These are phyloP conservation scores for Pseudoperonospora humuli DNA, from an alignment of 352 stramenopile species.

Conservation along the genomic window DNA sequence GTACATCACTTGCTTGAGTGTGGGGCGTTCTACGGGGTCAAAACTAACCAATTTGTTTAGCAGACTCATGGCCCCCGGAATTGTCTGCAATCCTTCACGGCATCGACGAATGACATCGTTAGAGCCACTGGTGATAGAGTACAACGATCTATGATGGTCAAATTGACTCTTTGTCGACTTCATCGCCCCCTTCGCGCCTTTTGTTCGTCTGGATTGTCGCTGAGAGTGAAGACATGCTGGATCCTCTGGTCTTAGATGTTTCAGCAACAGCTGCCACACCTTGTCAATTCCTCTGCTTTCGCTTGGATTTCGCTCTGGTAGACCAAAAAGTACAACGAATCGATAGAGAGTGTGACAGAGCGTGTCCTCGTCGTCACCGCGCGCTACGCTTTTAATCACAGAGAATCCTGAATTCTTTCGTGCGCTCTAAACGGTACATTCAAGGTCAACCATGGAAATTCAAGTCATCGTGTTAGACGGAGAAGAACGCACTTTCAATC, in stretches of 20 bases:
- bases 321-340: constrained; percentile 93
- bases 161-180: constrained; percentile 32
- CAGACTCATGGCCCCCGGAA: constrained; percentile 40
- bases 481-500: not conserved
- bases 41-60: constrained; percentile 54
- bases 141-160: constrained; percentile 32
- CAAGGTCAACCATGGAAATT: not conserved
- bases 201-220: constrained; percentile 16
- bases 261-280: constrained; percentile 55
- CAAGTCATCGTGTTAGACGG: not conserved
- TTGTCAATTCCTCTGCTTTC: constrained; percentile 28
- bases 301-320: constrained; percentile 60
- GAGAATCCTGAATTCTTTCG: constrained; percentile 55
- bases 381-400: constrained; percentile 51
- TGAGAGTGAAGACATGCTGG: constrained; percentile 7
- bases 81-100: constrained; percentile 35
- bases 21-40: constrained; percentile 48
- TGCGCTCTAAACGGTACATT: constrained; percentile 24
- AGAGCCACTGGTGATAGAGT: constrained; percentile 39
- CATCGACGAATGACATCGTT: constrained; percentile 43
- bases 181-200: constrained; percentile 2
- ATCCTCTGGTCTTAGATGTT: constrained; percentile 49
- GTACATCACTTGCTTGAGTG: constrained; percentile 55
- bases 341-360: constrained; percentile 95
- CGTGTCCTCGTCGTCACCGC: constrained; percentile 68